Base-by-base conservation (phyloP, 139 green algal species). In the Diplosphaera chodatii region DNA sequence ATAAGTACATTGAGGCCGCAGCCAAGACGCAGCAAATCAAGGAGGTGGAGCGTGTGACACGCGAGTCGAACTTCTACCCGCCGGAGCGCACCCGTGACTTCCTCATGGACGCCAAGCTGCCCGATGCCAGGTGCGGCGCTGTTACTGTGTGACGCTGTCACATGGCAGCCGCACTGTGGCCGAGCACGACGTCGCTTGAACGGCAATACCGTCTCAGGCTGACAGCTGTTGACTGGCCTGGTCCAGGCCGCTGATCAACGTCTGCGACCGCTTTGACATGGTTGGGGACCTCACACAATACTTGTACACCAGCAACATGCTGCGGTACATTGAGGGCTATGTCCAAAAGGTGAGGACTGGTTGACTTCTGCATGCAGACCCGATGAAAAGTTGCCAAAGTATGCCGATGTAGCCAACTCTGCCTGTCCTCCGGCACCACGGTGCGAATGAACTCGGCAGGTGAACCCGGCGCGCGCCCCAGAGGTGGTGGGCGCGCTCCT, bases 1-100 rank as follows among this genome's bases (percentile, higher is more conserved):
- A 93, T 85, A 98, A 97, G 85, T 99, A 99, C 89, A 98, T 99
- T 65, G 95, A 99, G 91, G 94, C 95, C 2, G 95, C 95, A 2
- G 85, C 94, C 10, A 92, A 91, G 77, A 98, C 87, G n/a, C 80
- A 84, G 2, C 83, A 92, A 72, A 37, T 91, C n/a, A 86, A 88
- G 84, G 93, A 99, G 87, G 96, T 99, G 63, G 96, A 99, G 85
- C 91, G 96, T 20, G 84, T 96, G 40, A 99, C 96, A 1, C 88
- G 96, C 30, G 96, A 99, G 88, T 89, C 70, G 74, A 84, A 83
- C 48, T 77, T 91, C 75, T 98, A 97, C 81, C 91, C 93, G 4
- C 82, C 96, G 27, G 94, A 98, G 71, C 87, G 86, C 32, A 86
- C 84, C 25, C 93, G 91, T 80, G 83, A 86, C 68, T 98, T 99